These are phyloP conservation scores for Avena insularis DNA, from an alignment of 176 grass and related monocot genomes.

Conservation along the genomic window DNA sequence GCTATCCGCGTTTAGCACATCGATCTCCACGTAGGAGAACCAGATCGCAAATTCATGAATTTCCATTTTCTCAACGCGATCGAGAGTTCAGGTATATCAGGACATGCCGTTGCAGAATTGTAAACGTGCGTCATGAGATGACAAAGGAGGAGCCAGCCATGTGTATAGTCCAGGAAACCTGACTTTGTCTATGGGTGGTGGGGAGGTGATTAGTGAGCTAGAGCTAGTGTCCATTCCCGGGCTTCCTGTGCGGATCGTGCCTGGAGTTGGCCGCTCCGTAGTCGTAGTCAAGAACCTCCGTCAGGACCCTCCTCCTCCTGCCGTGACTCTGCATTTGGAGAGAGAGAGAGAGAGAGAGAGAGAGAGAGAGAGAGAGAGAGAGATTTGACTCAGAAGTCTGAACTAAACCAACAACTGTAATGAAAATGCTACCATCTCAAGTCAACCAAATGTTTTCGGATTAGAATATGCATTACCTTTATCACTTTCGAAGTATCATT, in stretches of 20 bases:
- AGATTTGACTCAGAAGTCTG: no score
- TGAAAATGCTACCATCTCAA: no score
- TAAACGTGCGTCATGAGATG: no score
- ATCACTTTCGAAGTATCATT: not conserved
- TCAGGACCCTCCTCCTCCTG: constrained; percentile 41
- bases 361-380: no score
- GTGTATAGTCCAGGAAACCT: not conserved
- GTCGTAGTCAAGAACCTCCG: constrained; percentile 65
- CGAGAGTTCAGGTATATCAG: no score
- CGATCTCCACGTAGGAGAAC: not conserved
- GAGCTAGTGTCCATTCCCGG: constrained; percentile 50
- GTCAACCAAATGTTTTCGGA: not conserved
- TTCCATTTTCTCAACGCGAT: no score
- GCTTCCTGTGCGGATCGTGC: constrained; percentile 73
- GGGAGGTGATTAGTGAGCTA: no score
- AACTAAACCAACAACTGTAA: no score
- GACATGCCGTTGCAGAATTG: no score
- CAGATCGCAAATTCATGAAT: no score
- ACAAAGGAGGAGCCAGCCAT: no score
- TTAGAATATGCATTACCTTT: constrained; percentile 26
- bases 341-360: no score
- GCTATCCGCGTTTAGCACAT: not conserved
- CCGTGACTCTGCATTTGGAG: constrained; percentile 30
- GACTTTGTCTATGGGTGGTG: not conserved
- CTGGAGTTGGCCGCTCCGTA: constrained; percentile 72